phyloP scores from a whole-genome alignment of 495 filamentous ascomycete species.

The Penicillium malachiteum region DNA sequence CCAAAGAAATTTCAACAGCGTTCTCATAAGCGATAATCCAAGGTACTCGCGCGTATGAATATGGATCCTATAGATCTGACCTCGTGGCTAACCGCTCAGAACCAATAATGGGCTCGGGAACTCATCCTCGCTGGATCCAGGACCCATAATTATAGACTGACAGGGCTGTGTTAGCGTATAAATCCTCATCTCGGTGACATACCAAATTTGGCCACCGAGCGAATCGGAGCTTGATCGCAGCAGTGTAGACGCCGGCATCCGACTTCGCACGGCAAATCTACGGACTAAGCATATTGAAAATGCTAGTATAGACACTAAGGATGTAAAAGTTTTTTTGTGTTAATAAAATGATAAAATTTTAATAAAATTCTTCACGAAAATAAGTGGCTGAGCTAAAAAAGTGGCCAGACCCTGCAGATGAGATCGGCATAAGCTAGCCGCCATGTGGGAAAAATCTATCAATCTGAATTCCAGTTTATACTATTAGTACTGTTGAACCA shows the following conservation, averaged over 20 bases:
- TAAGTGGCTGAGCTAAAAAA: not conserved
- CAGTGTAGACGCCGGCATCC: not conserved
- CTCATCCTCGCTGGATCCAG: too few species aligned
- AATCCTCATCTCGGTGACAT: not conserved
- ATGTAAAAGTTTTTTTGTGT: too few species aligned
- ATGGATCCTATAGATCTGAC: too few species aligned
- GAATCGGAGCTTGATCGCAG: not conserved
- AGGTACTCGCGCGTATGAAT: too few species aligned
- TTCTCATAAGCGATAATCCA: too few species aligned
- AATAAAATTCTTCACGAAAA: not conserved
- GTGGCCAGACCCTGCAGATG: not conserved
- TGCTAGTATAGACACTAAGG: too few species aligned
- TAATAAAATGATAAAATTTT: too few species aligned
- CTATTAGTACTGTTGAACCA: not conserved
- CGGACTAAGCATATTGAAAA: not conserved
- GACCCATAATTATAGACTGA: not conserved
- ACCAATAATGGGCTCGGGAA: too few species aligned
- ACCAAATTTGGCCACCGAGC: not conserved
- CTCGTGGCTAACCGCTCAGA: too few species aligned
- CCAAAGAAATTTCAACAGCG: too few species aligned
- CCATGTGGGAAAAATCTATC: not conserved
- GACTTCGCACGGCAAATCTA: not conserved
- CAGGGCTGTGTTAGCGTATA: not conserved
- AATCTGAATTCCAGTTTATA: not conserved
- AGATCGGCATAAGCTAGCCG: not conserved